phyloP scores from a whole-genome alignment of 1,139 yeast species.

The Geotrichum candidum region DNA sequence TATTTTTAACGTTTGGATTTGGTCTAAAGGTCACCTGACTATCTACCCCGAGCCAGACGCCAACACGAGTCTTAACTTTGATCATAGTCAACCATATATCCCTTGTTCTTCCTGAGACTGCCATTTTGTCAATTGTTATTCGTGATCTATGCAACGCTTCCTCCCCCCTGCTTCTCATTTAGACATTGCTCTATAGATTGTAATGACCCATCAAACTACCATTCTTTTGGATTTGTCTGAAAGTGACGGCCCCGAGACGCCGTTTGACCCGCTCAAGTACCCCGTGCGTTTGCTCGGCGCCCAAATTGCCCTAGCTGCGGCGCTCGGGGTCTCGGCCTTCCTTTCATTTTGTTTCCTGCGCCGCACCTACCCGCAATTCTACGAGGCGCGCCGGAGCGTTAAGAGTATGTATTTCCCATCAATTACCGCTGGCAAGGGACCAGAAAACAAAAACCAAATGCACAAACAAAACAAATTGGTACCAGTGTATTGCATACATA shows the following conservation, averaged over 20 bases:
- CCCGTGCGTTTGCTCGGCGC: slow-evolving; percentile 25
- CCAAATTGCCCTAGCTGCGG: slow-evolving; percentile 46
- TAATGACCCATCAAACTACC: not conserved
- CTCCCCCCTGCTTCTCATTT: no score
- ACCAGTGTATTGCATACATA: slow-evolving; percentile 18
- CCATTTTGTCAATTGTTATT: not conserved
- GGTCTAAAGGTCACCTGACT: not conserved
- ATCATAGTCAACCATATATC: no score
- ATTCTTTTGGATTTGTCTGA: not conserved
- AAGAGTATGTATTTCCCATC: slow-evolving; percentile 23
- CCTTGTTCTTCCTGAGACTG: not conserved
- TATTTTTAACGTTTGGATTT: not conserved
- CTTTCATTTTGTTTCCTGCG: slow-evolving; percentile 58
- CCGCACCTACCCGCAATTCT: slow-evolving; percentile 61
- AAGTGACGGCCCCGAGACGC: slow-evolving; percentile 12
- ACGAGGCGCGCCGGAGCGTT: slow-evolving; percentile 47
- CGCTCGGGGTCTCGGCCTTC: slow-evolving; percentile 60
- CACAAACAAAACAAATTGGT: slow-evolving; percentile 41
- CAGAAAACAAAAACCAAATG: slow-evolving; percentile 32
- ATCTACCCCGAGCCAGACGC: not conserved
- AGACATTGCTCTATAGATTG: not conserved
- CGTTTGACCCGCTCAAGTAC: slow-evolving; percentile 16
- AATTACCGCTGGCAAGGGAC: not conserved
- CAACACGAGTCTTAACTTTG: no score
- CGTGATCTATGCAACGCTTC: not conserved